A percentile compares a stretch with the other conserved stretches of the same genome.
Conservation (phyloP, 73 alveolate species). For the Stentor roeselii region DNA sequence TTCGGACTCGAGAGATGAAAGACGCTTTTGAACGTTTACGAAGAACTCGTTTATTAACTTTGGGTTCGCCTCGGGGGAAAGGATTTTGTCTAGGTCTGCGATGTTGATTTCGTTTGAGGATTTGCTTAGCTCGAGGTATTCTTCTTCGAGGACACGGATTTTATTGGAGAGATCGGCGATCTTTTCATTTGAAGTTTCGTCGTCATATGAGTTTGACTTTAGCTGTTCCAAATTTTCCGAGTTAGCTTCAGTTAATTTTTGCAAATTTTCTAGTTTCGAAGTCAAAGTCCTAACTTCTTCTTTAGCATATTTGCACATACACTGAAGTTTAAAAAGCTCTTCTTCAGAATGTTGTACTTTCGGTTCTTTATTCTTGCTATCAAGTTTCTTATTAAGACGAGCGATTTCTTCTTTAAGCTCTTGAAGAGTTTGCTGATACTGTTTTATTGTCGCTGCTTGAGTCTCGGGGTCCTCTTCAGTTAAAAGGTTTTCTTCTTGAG, state of each 20-base stretch:
- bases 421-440: slow-evolving; percentile 19
- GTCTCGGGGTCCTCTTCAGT: background rate
- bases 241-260: background rate
- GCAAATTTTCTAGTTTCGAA: background rate
- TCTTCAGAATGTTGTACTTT: background rate
- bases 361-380: background rate
- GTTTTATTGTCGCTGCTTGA: background rate
- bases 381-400: background rate
- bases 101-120: background rate
- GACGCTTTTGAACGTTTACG: background rate
- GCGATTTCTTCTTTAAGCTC: slow-evolving; percentile 2
- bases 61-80: background rate
- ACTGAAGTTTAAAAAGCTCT: slow-evolving; percentile 3
- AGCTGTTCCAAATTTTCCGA: background rate
- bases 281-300: background rate
- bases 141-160: background rate
- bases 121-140: background rate
- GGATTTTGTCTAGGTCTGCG: background rate
- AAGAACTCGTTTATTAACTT: slow-evolving; percentile 2
- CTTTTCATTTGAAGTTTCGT: background rate
- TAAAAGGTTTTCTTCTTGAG: background rate
- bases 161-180: background rate
- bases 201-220: background rate
- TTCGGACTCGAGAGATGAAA: background rate
- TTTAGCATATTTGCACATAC: background rate